Evolutionary conservation across 108 stramenopile genomes (phyloP), one percentile per base, ranked within the genome.

Genomic region (Nitzschia inconspicua): DNA sequence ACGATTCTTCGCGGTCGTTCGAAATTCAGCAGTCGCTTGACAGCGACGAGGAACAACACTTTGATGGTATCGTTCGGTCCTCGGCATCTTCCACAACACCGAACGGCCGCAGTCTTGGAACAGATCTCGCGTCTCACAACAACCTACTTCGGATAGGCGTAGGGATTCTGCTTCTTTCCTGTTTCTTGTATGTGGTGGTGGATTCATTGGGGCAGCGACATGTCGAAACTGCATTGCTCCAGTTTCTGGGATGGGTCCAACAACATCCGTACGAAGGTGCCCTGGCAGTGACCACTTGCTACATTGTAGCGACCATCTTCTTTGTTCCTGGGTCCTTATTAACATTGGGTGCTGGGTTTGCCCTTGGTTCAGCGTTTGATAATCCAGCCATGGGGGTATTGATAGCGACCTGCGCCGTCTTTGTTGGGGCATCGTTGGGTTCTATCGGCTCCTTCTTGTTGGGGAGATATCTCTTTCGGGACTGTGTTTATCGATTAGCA

Each of bases 251-350:
- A 22, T 85, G 84, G 84, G 56, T 76, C 2, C 61, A 73, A 20
- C 35, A 29, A 34, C 66, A 85, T 54, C 37, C 78, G 5, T 41
- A 65, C 13, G 54, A 57, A 23, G 84, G 84, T 13, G 42, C 79
- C 16, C 68, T 85, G 34, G 84, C 80, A 9, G 76, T 85, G 31
- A 78, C 74, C n/a, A 47, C 49, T 7, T 75, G 81, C 4, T 85
- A 82, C 47, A 64, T 66, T 9, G 18, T 79, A 18, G 84, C 84
- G 1, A 85, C 84, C 20, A 66, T 87, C 10, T 50, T 63, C 13
- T 84, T 87, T 28, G 49, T 87, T 34, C 86, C 86, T 0, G 86
- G 83, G 7, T 65, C 70, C 19, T 50, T 87, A 41, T 53, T 87
- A 6, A 84, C 86, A 2, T 54, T 87, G 23, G 86, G 86, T 4